Percentiles rank a stretch among this genome's conserved stretches.
These are phyloP conservation scores for Colletotrichum brevisporum DNA, from an alignment of 2,329 filamentous ascomycete genomes.

Conservation along the genomic window DNA sequence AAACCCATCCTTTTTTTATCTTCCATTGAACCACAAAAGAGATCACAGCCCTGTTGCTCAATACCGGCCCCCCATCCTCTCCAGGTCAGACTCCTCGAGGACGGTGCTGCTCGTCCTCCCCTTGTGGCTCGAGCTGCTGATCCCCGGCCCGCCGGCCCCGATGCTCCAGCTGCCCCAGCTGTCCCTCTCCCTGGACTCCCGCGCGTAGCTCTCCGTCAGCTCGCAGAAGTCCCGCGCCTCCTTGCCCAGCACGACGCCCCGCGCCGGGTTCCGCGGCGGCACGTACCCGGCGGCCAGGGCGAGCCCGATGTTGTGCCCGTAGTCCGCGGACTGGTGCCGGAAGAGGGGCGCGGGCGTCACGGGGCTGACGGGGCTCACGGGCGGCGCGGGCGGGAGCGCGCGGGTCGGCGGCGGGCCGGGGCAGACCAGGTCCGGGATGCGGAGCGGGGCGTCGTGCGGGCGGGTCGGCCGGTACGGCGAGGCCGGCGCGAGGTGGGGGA, in stretches of 20 bases:
- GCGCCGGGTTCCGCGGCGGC: slow-evolving; percentile 34
- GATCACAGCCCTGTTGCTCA: neutral
- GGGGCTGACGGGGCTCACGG: slow-evolving; percentile 16
- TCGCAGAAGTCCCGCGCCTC: slow-evolving; percentile 49
- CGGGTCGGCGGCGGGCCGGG: slow-evolving; percentile 61
- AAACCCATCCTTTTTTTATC: neutral
- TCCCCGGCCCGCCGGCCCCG: slow-evolving; percentile 1
- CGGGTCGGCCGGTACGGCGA: slow-evolving; percentile 53
- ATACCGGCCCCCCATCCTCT: slow-evolving; percentile 48
- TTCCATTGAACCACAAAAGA: neutral
- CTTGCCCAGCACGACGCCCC: slow-evolving; percentile 40
- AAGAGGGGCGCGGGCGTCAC: neutral
- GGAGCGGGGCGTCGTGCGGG: slow-evolving; percentile 52
- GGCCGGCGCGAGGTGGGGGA: slow-evolving; percentile 40
- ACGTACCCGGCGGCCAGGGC: slow-evolving; percentile 39
- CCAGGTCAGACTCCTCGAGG: slow-evolving; percentile 46
- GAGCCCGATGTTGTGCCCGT: slow-evolving; percentile 26
- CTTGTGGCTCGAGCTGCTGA: slow-evolving; percentile 26
- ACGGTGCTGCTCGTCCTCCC: slow-evolving; percentile 42
- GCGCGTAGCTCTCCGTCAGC: slow-evolving; percentile 49
- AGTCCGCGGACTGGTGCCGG: slow-evolving; percentile 21
- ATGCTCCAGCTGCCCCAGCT: slow-evolving; percentile 54
- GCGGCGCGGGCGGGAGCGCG: slow-evolving; percentile 56
- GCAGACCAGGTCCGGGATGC: slow-evolving; percentile 53
- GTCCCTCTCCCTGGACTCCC: slow-evolving; percentile 48